Evolutionary conservation across 1,139 yeast species (phyloP).

Genomic region (Saccharomycopsis hybrid): DNA sequence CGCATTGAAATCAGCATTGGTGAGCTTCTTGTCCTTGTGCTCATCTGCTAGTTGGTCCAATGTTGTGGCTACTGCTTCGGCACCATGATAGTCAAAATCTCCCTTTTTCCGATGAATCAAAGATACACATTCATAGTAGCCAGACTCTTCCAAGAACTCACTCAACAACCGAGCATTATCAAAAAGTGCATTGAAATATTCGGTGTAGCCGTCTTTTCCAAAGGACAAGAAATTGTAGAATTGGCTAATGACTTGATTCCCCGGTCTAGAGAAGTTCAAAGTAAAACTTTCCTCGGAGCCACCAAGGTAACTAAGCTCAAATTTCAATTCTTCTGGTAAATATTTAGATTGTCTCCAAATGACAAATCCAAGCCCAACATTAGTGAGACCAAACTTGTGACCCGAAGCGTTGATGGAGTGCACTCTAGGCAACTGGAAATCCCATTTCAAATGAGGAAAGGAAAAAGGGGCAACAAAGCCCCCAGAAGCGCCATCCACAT

Average conservation of each 20-base stretch:
- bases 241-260: slow-evolving; percentile 84
- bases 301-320: slow-evolving; percentile 78
- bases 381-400: slow-evolving; percentile 84
- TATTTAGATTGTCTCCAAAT: slow-evolving; percentile 63
- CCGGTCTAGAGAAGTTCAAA: slow-evolving; percentile 87
- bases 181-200: slow-evolving; percentile 56
- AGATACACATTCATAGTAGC: slow-evolving; percentile 68
- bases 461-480: slow-evolving; percentile 83
- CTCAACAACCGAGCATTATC: slow-evolving; percentile 68
- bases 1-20: slow-evolving; percentile 38
- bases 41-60: slow-evolving; percentile 26
- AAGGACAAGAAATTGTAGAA: slow-evolving; percentile 70
- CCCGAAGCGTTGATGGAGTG: slow-evolving; percentile 88
- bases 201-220: slow-evolving; percentile 65
- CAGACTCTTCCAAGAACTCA: slow-evolving; percentile 55
- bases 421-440: slow-evolving; percentile 70
- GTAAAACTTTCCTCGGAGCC: slow-evolving; percentile 85
- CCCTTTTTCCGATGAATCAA: slow-evolving; percentile 62
- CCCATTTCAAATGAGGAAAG: slow-evolving; percentile 76
- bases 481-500: slow-evolving; percentile 92
- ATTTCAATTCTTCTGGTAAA: slow-evolving; percentile 66
- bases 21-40: too few relatives aligned
- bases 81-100: slow-evolving; percentile 22
- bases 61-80: slow-evolving; percentile 22
- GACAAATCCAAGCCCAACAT: slow-evolving; percentile 93